Conservation (phyloP, 768 basidiomycete species). For the Cyathus striatus region DNA sequence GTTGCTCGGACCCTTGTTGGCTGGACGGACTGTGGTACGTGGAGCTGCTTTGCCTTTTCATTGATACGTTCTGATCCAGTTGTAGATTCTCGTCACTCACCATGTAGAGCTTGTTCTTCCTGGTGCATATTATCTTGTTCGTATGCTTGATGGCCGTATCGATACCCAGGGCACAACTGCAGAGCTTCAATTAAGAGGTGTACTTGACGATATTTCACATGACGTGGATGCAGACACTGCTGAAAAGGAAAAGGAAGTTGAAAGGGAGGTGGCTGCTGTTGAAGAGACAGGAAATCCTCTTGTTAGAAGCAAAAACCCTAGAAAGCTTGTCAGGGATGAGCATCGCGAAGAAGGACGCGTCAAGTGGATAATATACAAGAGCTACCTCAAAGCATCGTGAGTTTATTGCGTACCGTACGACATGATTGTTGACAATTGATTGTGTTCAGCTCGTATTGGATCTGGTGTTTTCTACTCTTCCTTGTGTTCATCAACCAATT, state of each 20-base stretch:
- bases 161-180: constrained; percentile 67
- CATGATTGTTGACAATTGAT: background rate
- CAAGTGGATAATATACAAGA: constrained; percentile 67
- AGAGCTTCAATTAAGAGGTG: constrained; percentile 55
- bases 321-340: constrained; percentile 77
- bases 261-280: constrained; percentile 20
- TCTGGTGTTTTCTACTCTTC: constrained; percentile 30
- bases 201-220: constrained; percentile 54
- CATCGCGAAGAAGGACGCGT: constrained; percentile 78
- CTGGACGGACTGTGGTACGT: constrained; percentile 50
- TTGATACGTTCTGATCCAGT: background rate
- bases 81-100: constrained; percentile 59
- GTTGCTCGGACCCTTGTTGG: constrained; percentile 23
- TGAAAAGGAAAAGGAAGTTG: constrained; percentile 19
- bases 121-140: constrained; percentile 65
- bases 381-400: constrained; percentile 67
- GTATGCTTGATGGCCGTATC: constrained; percentile 79
- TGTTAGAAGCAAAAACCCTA: constrained; percentile 49
- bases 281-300: constrained; percentile 21
- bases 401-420: background rate
- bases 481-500: constrained; percentile 48
- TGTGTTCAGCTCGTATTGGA: constrained; percentile 46
- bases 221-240: constrained; percentile 49
- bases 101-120: constrained; percentile 82
- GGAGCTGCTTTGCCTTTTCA: background rate